Conservation (phyloP, 345 rosid species). For the Euphorbia tirucalli region DNA sequence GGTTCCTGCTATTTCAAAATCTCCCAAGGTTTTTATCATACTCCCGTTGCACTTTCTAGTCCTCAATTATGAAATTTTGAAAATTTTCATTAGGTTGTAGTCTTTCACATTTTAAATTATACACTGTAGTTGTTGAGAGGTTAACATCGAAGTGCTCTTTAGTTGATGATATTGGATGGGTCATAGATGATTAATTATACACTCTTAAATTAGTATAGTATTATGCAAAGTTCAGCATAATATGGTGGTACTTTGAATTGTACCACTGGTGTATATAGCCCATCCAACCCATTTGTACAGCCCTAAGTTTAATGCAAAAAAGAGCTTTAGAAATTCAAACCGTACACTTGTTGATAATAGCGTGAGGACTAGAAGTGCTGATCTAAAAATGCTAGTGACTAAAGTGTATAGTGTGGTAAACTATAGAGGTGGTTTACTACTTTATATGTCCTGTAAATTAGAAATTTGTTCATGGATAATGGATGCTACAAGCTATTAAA, state of each 20-base stretch:
- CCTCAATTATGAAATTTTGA: background rate
- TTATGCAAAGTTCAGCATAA: background rate
- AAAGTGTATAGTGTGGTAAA: too few species aligned
- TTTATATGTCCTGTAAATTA: background rate
- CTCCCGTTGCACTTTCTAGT: background rate
- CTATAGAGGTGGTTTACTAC: background rate
- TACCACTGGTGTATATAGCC: too few species aligned
- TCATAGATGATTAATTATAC: background rate
- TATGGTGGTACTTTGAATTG: background rate
- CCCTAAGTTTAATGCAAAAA: background rate
- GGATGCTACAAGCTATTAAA: slow-evolving; percentile 20
- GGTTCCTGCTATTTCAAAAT: background rate
- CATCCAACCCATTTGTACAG: background rate
- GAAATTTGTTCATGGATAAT: background rate
- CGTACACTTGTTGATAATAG: background rate
- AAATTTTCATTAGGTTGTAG: background rate
- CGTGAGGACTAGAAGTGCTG: background rate
- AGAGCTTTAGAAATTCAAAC: background rate
- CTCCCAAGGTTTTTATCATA: background rate
- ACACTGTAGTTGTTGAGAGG: background rate
- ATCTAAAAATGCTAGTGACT: too few species aligned
- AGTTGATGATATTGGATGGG: background rate
- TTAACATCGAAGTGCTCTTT: background rate
- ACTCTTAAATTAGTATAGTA: background rate
- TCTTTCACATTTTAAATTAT: background rate